These are phyloP conservation scores for Quercus gilva DNA, from an alignment of 306 rosid species.

Conservation along the genomic window DNA sequence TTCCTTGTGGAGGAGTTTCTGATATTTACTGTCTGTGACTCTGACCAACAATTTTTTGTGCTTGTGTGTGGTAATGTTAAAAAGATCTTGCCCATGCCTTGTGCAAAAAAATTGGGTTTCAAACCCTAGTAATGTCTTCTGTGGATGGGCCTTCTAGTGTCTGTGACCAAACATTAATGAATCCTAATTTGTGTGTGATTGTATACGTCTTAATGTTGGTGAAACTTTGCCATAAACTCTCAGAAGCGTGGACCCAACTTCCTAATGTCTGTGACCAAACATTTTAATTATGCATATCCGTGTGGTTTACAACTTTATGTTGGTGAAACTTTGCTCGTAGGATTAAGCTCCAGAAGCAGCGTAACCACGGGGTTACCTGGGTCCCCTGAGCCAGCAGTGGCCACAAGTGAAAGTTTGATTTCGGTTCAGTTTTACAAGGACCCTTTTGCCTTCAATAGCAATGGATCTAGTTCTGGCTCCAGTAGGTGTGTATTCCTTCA, in stretches of 20 bases:
- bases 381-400: slow-evolving; percentile 30
- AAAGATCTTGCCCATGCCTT: background rate
- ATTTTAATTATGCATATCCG: background rate
- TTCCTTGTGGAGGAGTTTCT: background rate
- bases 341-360: slow-evolving; percentile 34
- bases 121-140: background rate
- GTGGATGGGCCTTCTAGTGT: background rate
- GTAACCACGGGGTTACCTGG: slow-evolving; percentile 20
- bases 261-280: background rate
- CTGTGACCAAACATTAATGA: background rate
- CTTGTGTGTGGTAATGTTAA: background rate
- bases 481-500: slow-evolving; percentile 11
- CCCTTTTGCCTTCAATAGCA: slow-evolving; percentile 18
- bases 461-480: slow-evolving; percentile 16
- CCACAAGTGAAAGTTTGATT: slow-evolving; percentile 25
- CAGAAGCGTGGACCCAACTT: too few species aligned
- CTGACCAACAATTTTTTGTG: background rate
- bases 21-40: background rate
- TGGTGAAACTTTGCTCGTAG: slow-evolving; percentile 19
- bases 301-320: background rate
- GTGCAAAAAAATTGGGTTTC: background rate
- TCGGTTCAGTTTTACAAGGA: slow-evolving; percentile 29
- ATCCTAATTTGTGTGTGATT: background rate
- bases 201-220: background rate
- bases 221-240: background rate